These are phyloP conservation scores for Malassezia pachydermatis DNA, from an alignment of 1,284 basidiomycete species.

Conservation along the genomic window DNA sequence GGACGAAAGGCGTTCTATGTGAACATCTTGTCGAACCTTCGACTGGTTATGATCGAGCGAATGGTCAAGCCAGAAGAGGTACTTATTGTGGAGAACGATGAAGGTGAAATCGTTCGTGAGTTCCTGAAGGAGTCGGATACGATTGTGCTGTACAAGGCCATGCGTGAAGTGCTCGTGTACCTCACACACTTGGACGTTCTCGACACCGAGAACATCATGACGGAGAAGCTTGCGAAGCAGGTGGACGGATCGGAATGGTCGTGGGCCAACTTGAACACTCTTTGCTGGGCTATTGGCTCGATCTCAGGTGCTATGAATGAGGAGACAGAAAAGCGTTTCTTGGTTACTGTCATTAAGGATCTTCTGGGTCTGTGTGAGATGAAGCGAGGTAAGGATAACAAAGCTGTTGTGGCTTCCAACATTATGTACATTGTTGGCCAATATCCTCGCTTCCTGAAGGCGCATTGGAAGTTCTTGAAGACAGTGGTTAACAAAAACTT, in stretches of 20 bases:
- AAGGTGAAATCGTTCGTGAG: conserved; percentile 97
- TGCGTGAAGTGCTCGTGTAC: conserved; percentile 87
- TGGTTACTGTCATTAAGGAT: conserved; percentile 99
- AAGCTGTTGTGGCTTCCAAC: conserved; percentile 96
- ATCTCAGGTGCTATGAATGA: conserved; percentile 98
- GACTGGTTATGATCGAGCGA: conserved; percentile 91
- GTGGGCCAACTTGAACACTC: conserved; percentile 97
- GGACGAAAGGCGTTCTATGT: conserved; percentile 82
- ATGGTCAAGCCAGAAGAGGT: conserved; percentile 99
- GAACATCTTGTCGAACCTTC: conserved; percentile 81
- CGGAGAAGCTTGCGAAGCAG: conserved; percentile 88
- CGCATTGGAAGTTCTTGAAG: conserved; percentile 99
- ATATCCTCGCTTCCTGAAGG: conserved; percentile 97
- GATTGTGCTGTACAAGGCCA: conserved; percentile 96
- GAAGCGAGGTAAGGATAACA: conserved; percentile 99
- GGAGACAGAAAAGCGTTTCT: conserved; percentile 97
- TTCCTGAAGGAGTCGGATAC: conserved; percentile 99
- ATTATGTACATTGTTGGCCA: conserved; percentile 99
- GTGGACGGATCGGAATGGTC: conserved; percentile 97
- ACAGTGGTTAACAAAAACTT: conserved; percentile 99
- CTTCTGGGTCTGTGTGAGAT: conserved; percentile 91
- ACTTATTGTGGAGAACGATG: conserved; percentile 96
- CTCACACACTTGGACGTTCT: conserved; percentile 91
- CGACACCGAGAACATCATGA: conserved; percentile 83
- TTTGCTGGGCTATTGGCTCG: conserved; percentile 99